Evolutionary conservation across 2,329 filamentous ascomycete species (phyloP).

Genomic region (Neophaeococcomyces aloes): DNA sequence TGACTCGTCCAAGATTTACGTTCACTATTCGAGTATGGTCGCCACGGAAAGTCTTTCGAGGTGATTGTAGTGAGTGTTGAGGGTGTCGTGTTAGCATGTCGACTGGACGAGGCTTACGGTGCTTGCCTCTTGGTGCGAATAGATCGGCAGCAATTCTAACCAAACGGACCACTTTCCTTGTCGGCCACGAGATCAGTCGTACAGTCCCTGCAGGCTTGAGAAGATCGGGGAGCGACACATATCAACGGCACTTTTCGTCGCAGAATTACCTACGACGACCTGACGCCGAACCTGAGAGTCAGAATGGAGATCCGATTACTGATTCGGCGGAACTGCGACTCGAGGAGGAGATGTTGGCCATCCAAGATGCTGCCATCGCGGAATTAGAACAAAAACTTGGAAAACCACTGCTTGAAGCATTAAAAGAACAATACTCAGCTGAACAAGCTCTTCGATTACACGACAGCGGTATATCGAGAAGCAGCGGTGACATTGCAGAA

Average conservation of each 20-base stretch:
- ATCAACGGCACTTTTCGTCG: neutral
- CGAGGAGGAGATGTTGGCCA: conserved; percentile 8
- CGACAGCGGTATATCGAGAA: neutral
- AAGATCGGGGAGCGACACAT: neutral
- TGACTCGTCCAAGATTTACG: too few species aligned
- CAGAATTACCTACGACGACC: neutral
- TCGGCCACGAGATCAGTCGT: neutral
- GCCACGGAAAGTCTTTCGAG: neutral
- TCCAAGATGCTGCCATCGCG: conserved; percentile 11
- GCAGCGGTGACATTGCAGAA: conserved; percentile 1
- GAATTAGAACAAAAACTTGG: conserved; percentile 15
- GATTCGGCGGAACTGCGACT: neutral
- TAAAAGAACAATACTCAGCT: conserved; percentile 12
- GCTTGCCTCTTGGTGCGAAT: neutral
- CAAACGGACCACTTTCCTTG: neutral
- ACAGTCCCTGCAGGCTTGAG: neutral
- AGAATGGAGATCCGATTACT: neutral
- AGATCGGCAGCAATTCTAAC: neutral
- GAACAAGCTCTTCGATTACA: conserved; percentile 1
- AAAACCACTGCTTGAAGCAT: conserved; percentile 14
- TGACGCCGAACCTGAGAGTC: neutral
- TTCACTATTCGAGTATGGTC: too few species aligned
- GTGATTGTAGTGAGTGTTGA: neutral
- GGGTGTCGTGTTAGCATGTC: neutral
- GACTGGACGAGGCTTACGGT: neutral